Percentiles rank a stretch among this genome's conserved stretches.
These are phyloP conservation scores for Beauveria sp. DNA, from an alignment of 2,329 filamentous ascomycete genomes.

Conservation along the genomic window DNA sequence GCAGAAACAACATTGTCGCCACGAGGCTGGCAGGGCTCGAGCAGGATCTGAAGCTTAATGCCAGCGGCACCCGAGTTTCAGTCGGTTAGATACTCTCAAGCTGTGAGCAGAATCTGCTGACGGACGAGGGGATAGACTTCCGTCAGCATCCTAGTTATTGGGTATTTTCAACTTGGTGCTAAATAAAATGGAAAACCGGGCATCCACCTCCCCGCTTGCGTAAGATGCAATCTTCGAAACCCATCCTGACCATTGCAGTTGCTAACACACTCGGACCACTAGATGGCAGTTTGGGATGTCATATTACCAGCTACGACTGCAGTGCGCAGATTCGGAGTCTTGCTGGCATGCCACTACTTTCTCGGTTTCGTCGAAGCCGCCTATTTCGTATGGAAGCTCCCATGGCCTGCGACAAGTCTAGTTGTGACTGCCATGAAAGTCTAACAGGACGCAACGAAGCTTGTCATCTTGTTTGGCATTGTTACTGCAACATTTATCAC, in stretches of 20 bases:
- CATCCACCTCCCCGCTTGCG: slow-evolving; percentile 36
- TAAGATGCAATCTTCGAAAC: slow-evolving; percentile 18
- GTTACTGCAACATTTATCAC: slow-evolving; percentile 50
- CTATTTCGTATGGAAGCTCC: slow-evolving; percentile 29
- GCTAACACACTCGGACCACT: not conserved
- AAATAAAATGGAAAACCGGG: slow-evolving; percentile 45
- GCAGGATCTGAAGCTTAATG: slow-evolving; percentile 33
- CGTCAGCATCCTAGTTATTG: slow-evolving; percentile 8
- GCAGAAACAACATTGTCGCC: slow-evolving; percentile 31
- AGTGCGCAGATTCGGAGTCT: slow-evolving; percentile 23
- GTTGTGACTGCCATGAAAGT: not conserved
- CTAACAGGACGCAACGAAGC: slow-evolving; percentile 21
- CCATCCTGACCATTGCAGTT: not conserved
- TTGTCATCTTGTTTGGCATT: slow-evolving; percentile 49
- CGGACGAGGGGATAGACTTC: not conserved
- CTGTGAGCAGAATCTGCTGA: not conserved
- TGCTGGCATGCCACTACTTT: slow-evolving; percentile 30
- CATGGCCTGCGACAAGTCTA: not conserved
- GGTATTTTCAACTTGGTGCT: slow-evolving; percentile 38
- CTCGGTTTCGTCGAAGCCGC: slow-evolving; percentile 32
- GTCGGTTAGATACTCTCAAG: not conserved
- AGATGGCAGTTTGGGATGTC: slow-evolving; percentile 43
- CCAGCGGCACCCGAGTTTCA: slow-evolving; percentile 14
- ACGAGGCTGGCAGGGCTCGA: slow-evolving; percentile 39
- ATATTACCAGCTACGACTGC: slow-evolving; percentile 34